These are phyloP conservation scores for Withania somnifera DNA, from an alignment of 305 asterid genomes.

Conservation along the genomic window DNA sequence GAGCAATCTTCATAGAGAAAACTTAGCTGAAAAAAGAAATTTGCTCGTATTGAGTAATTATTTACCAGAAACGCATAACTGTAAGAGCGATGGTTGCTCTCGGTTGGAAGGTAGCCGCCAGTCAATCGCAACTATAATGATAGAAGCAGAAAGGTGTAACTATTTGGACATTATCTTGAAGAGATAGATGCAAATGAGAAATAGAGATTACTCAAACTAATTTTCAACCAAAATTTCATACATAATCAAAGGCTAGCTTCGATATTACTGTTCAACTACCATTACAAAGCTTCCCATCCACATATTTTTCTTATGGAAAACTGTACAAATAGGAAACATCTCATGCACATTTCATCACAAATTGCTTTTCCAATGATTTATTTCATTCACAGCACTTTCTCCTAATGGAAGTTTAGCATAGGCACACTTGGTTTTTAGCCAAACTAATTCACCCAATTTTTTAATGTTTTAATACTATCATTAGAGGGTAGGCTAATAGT, in stretches of 20 bases:
- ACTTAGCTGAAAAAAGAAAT: too few species aligned
- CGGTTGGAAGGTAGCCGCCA: too few species aligned
- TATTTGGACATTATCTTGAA: too few species aligned
- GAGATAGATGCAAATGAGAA: too few species aligned
- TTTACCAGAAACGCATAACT: too few species aligned
- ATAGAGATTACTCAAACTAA: too few species aligned
- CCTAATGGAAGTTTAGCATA: conserved; percentile 10
- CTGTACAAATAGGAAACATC: conserved; percentile 5
- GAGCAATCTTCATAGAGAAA: background rate
- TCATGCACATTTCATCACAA: conserved; percentile 12
- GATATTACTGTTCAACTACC: background rate
- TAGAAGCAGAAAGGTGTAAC: too few species aligned
- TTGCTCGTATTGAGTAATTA: too few species aligned
- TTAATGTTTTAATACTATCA: conserved; percentile 20
- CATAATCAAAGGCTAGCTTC: too few species aligned
- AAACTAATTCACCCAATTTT: conserved; percentile 1
- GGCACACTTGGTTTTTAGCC: conserved; percentile 7
- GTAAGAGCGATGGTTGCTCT: too few species aligned
- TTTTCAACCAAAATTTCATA: too few species aligned
- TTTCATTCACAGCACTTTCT: conserved; percentile 10
- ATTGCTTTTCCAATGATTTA: conserved; percentile 5
- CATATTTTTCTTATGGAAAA: conserved; percentile 6
- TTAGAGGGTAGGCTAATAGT: conserved; percentile 15
- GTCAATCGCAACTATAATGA: too few species aligned
- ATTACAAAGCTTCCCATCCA: conserved; percentile 1